These are phyloP conservation scores for Sporothrix humicola DNA, from an alignment of 2,329 filamentous ascomycete species.

Conservation along the genomic window DNA sequence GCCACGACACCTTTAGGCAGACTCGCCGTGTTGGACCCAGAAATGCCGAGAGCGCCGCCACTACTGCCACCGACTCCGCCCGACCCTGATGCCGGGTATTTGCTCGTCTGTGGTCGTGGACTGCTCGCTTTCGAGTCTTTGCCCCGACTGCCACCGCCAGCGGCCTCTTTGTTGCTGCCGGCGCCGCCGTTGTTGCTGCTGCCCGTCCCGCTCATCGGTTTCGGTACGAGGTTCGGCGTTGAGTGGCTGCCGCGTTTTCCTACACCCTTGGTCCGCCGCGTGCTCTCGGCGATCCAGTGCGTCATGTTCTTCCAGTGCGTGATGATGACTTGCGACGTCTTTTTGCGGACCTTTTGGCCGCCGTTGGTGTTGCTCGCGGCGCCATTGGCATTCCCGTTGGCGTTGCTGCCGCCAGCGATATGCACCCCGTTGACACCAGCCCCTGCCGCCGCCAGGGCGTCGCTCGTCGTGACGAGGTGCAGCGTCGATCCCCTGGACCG, in stretches of 20 bases:
- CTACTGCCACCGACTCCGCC: constrained; percentile 40
- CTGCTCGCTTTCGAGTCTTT: constrained; percentile 57
- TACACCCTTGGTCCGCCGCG: constrained; percentile 56
- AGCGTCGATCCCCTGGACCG: constrained; percentile 82
- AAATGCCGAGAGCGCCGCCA: neutral
- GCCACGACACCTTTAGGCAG: constrained; percentile 59
- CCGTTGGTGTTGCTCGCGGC: constrained; percentile 40
- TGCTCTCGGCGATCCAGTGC: constrained; percentile 67
- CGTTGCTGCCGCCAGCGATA: neutral
- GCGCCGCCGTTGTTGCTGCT: neutral
- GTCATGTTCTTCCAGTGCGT: constrained; percentile 69
- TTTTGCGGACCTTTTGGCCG: constrained; percentile 57
- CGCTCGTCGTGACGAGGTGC: constrained; percentile 76
- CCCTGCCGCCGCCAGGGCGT: constrained; percentile 51
- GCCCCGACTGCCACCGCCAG: constrained; percentile 34
- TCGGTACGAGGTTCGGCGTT: constrained; percentile 62
- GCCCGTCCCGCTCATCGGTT: constrained; percentile 52
- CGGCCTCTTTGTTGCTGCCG: constrained; percentile 35
- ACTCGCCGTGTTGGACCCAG: constrained; percentile 49
- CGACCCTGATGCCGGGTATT: constrained; percentile 54
- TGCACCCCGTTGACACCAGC: constrained; percentile 3
- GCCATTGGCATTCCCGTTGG: neutral
- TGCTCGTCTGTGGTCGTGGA: constrained; percentile 65
- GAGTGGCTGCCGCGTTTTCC: constrained; percentile 61
- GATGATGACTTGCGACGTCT: constrained; percentile 63